phyloP scores from a whole-genome alignment of 176 grass and related monocot species.

The Zea mays region DNA sequence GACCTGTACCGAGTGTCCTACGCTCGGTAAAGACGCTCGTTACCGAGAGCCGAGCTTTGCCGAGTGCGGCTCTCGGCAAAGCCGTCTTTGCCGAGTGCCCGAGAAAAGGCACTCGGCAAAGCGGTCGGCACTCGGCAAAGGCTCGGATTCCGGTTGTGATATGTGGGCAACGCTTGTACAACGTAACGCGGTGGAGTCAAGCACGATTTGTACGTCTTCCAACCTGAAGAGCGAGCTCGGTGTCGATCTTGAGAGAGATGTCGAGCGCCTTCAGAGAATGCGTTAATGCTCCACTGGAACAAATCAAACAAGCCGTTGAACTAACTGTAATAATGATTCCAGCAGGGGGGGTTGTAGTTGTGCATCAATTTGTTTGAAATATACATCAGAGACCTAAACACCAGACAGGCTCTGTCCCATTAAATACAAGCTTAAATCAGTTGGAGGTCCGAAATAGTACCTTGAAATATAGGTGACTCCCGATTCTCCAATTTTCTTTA shows the following conservation, averaged over 20 bases:
- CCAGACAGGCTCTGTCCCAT: neutral
- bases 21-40: no score
- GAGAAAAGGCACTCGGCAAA: no score
- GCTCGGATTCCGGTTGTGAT: no score
- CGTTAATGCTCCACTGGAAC: slow-evolving; percentile 84
- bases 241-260: slow-evolving; percentile 95
- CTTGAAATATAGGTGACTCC: slow-evolving; percentile 95
- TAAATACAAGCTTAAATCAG: slow-evolving; percentile 1
- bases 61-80: no score
- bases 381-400: slow-evolving; percentile 14
- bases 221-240: slow-evolving; percentile 87
- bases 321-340: neutral
- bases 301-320: neutral
- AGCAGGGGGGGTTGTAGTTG: neutral
- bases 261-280: slow-evolving; percentile 98
- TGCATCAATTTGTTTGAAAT: neutral
- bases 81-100: no score
- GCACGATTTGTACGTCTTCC: slow-evolving; percentile 91
- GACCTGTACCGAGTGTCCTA: no score
- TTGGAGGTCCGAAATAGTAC: slow-evolving; percentile 20
- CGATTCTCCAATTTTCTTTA: slow-evolving; percentile 94
- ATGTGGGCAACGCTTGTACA: neutral
- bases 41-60: no score
- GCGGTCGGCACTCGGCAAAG: no score
- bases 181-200: slow-evolving; percentile 31